phyloP scores from a whole-genome alignment of 75 land plant genomes.

The Picea glauca region DNA sequence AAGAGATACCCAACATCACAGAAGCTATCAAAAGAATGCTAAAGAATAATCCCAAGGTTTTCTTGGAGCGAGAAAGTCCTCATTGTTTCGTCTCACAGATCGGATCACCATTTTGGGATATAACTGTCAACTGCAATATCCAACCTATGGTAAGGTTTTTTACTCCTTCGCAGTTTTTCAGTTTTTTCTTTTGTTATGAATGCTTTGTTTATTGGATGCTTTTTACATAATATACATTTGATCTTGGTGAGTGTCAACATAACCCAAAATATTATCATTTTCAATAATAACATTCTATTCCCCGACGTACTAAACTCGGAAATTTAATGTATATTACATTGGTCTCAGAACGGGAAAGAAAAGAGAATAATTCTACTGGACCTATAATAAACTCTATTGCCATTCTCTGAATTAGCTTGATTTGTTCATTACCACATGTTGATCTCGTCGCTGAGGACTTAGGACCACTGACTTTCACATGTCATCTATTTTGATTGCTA shows the following conservation, averaged over 20 bases:
- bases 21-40: slow-evolving; percentile 58
- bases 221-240: not conserved
- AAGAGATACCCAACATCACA: slow-evolving; percentile 65
- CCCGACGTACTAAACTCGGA: no score
- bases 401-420: no score
- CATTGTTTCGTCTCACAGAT: slow-evolving; percentile 68
- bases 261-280: not conserved
- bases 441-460: no score
- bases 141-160: slow-evolving; percentile 46
- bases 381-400: no score
- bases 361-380: no score
- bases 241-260: not conserved
- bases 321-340: no score
- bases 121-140: slow-evolving; percentile 70
- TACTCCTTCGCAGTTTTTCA: not conserved
- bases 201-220: not conserved
- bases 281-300: no score
- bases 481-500: no score
- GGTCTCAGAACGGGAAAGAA: no score
- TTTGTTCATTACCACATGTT: no score
- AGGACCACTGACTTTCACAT: no score
- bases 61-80: slow-evolving; percentile 38
- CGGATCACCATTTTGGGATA: slow-evolving; percentile 47
- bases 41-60: slow-evolving; percentile 53
- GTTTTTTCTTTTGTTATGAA: not conserved